Conservation (phyloP, 257 asterid genomes). For the Solanum acaule region DNA sequence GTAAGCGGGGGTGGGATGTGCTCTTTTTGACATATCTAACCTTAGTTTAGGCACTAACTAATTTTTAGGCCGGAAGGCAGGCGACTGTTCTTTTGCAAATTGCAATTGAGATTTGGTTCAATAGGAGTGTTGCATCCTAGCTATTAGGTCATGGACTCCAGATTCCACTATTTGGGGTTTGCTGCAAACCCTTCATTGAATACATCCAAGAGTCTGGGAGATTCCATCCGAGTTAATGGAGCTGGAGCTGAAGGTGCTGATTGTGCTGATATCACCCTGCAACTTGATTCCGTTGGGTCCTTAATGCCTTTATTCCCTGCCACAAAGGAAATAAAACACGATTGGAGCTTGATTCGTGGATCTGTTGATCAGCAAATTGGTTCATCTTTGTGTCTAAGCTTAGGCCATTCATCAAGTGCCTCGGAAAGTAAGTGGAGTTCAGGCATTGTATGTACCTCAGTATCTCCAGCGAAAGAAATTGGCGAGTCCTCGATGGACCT, state of each 20-base stretch:
- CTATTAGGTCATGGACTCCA: constrained; percentile 61
- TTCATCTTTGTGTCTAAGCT: constrained; percentile 43
- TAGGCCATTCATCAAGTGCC: constrained; percentile 81
- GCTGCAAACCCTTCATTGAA: constrained; percentile 52
- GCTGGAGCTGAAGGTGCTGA: constrained; percentile 23
- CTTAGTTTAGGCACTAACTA: constrained; percentile 32
- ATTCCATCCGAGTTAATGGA: constrained; percentile 40
- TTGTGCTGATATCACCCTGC: constrained; percentile 61
- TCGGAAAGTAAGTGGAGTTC: constrained; percentile 88
- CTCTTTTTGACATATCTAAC: constrained; percentile 65
- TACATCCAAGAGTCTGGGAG: constrained; percentile 52
- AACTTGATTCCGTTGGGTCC: constrained; percentile 54
- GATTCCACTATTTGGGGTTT: constrained; percentile 55
- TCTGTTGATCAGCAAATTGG: constrained; percentile 28
- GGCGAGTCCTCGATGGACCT: constrained; percentile 74
- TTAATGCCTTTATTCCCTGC: constrained; percentile 22
- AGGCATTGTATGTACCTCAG: constrained; percentile 64
- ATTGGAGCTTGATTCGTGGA: constrained; percentile 41
- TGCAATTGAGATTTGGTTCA: constrained; percentile 28
- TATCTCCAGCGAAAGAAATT: constrained; percentile 69
- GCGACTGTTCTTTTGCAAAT: constrained; percentile 48
- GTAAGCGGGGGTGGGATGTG: constrained; percentile 83
- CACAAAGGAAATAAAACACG: constrained; percentile 56
- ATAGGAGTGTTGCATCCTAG: constrained; percentile 27
- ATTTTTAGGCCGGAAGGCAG: constrained; percentile 60